Conservation (phyloP, 345 rosid species). For the Boechera retrofracta region DNA sequence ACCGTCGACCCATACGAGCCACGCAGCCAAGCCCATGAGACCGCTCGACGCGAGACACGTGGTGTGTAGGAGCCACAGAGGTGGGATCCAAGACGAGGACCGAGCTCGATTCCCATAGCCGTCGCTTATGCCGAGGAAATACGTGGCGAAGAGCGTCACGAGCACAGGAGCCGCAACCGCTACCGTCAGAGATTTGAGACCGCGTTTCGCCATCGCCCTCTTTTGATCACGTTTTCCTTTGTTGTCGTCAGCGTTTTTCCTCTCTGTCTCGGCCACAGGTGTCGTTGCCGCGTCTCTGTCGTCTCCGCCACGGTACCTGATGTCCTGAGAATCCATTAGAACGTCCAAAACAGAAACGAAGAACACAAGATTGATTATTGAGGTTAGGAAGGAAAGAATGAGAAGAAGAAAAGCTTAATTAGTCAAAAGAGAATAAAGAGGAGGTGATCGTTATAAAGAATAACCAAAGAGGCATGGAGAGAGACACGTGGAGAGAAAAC, state of each 20-base stretch:
- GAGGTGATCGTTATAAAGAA: constrained; percentile 22
- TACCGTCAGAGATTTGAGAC: constrained; percentile 60
- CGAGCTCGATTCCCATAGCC: constrained; percentile 37
- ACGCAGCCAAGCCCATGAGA: constrained; percentile 80
- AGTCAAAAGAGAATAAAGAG: constrained; percentile 29
- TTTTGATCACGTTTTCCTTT: constrained; percentile 48
- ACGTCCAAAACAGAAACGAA: neutral
- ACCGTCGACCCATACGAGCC: constrained; percentile 94
- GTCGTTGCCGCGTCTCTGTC: constrained; percentile 37
- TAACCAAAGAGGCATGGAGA: constrained; percentile 1
- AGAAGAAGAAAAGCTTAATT: constrained; percentile 15
- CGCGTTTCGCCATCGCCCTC: constrained; percentile 73
- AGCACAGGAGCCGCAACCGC: constrained; percentile 71
- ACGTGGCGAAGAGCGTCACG: constrained; percentile 56
- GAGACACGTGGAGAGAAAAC: constrained; percentile 50
- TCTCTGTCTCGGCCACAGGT: constrained; percentile 32
- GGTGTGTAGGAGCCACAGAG: constrained; percentile 66
- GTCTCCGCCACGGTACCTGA: constrained; percentile 58
- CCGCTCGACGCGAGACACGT: constrained; percentile 54
- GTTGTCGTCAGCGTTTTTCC: constrained; percentile 28
- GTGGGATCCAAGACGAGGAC: constrained; percentile 63
- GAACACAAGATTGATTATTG: neutral
- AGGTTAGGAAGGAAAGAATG: neutral
- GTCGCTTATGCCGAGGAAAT: constrained; percentile 54
- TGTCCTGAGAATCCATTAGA: constrained; percentile 62